phyloP scores from a whole-genome alignment of 768 basidiomycete genomes.

The Tricholoma terreum region DNA sequence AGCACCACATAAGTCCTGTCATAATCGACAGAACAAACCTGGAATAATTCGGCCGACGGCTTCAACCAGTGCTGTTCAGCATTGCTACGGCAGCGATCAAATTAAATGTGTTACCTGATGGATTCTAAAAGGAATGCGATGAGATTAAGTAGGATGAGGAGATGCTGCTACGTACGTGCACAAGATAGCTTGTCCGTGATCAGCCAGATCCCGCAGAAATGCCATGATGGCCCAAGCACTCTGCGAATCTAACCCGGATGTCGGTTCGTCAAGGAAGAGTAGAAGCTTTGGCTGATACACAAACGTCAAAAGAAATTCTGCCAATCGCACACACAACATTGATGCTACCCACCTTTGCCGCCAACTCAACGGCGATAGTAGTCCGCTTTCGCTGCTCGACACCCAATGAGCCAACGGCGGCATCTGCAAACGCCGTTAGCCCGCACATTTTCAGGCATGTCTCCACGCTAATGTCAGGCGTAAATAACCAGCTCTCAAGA shows the following conservation, averaged over 20 bases:
- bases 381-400: constrained; percentile 78
- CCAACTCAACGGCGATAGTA: constrained; percentile 85
- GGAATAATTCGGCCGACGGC: constrained; percentile 84
- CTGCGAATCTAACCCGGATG: constrained; percentile 84
- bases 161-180: constrained; percentile 59
- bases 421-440: constrained; percentile 61
- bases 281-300: constrained; percentile 61
- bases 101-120: constrained; percentile 31
- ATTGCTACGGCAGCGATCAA: not conserved
- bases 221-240: constrained; percentile 80
- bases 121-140: constrained; percentile 28
- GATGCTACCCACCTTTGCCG: constrained; percentile 69
- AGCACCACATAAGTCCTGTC: not conserved
- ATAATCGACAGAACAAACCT: constrained; percentile 28
- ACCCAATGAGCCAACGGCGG: constrained; percentile 62
- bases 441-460: constrained; percentile 49
- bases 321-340: not conserved
- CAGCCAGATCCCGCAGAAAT: constrained; percentile 73
- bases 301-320: not conserved
- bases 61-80: constrained; percentile 37
- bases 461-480: constrained; percentile 7
- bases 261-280: constrained; percentile 88
- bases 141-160: not conserved
- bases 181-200: constrained; percentile 81
- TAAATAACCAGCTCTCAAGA: not conserved